Evolutionary conservation across 169 alveolate genomes (phyloP).

Genomic region (Eimeria praecox): DNA sequence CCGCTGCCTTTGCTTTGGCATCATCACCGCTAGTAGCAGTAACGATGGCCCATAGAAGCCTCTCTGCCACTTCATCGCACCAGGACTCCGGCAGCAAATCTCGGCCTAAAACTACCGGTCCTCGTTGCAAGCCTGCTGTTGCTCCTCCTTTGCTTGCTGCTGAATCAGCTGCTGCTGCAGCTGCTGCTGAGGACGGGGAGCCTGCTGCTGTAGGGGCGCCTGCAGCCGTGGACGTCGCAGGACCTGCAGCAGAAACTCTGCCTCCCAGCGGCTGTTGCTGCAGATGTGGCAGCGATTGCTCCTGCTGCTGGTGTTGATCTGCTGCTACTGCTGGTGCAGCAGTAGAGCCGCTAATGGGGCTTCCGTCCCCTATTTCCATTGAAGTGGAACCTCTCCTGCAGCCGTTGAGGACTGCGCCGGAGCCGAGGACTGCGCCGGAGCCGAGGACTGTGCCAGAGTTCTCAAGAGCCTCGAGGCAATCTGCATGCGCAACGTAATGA

Average conservation of each 20-base stretch:
- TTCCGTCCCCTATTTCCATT: neutral
- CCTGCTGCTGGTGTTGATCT: no score
- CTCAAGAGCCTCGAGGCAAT: constrained; percentile 39
- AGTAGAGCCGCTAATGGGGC: neutral
- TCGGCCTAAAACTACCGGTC: neutral
- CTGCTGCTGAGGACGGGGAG: neutral
- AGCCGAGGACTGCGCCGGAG: neutral
- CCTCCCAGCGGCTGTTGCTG: neutral
- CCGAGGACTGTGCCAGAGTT: neutral
- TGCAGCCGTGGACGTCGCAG: neutral
- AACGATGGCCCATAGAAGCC: constrained; percentile 61
- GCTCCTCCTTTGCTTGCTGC: neutral
- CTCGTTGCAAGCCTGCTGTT: neutral
- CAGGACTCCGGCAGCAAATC: constrained; percentile 47
- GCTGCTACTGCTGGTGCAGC: neutral
- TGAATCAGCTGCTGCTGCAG: constrained; percentile 10
- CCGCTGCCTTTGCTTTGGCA: constrained; percentile 44
- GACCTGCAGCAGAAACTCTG: neutral
- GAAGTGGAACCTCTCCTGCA: neutral
- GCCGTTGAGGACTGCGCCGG: neutral
- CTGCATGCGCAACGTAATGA: neutral
- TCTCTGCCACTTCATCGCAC: constrained; percentile 63
- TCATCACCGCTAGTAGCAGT: constrained; percentile 69
- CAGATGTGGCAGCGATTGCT: neutral
- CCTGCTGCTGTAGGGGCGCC: constrained; percentile 2